phyloP scores from a whole-genome alignment of 768 basidiomycete species.

The Psilocybe azurescens region DNA sequence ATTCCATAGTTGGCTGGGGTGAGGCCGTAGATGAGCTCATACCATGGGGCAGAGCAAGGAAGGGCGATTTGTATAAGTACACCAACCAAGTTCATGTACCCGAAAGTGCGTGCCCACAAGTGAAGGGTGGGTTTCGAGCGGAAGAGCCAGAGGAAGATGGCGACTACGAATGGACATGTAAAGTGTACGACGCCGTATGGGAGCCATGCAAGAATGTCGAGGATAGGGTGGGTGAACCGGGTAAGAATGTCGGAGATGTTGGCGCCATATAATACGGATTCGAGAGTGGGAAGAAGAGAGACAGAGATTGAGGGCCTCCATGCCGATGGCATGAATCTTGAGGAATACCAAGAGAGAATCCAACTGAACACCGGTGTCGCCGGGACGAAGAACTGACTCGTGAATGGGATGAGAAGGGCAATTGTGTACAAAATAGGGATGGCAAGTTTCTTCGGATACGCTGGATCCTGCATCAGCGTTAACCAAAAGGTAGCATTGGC shows the following conservation, averaged over 20 bases:
- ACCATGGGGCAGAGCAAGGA: constrained; percentile 97
- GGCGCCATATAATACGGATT: constrained; percentile 94
- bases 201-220: constrained; percentile 95
- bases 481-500: constrained; percentile 73
- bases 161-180: constrained; percentile 83
- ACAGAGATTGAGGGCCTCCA: constrained; percentile 89
- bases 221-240: constrained; percentile 87
- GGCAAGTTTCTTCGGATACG: constrained; percentile 73
- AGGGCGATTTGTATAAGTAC: constrained; percentile 88
- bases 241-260: constrained; percentile 98
- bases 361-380: constrained; percentile 88
- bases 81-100: constrained; percentile 90
- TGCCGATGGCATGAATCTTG: constrained; percentile 78
- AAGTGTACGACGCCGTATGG: constrained; percentile 98
- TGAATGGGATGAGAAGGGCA: constrained; percentile 81
- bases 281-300: constrained; percentile 91
- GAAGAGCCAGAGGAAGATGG: constrained; percentile 88
- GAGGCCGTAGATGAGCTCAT: constrained; percentile 95
- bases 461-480: constrained; percentile 69
- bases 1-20: constrained; percentile 94
- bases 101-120: constrained; percentile 87
- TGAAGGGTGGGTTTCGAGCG: constrained; percentile 80
- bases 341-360: constrained; percentile 86
- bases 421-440: constrained; percentile 76
- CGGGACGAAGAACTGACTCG: constrained; percentile 89